phyloP scores from a whole-genome alignment of 148 eudicot species.

The Diospyros lotus region DNA sequence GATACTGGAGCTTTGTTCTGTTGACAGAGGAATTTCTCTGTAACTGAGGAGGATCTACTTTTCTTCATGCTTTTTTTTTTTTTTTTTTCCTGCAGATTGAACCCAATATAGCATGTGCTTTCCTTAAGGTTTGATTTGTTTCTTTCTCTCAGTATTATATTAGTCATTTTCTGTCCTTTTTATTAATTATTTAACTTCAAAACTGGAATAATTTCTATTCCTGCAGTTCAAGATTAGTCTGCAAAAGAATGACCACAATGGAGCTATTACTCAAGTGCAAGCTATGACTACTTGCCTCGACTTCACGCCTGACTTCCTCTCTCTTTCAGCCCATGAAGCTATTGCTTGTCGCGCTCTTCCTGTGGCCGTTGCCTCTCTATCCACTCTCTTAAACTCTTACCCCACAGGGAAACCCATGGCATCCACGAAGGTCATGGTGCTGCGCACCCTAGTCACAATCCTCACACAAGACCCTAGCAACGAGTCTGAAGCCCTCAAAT shows the following conservation, averaged over 20 bases:
- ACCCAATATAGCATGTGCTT: slow-evolving; percentile 73
- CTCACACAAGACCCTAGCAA: slow-evolving; percentile 57
- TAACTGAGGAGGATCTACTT: background rate
- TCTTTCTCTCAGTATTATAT: background rate
- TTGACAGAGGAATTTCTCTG: background rate
- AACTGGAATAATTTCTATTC: slow-evolving; percentile 12
- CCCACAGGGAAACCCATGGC: slow-evolving; percentile 72
- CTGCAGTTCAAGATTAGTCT: slow-evolving; percentile 81
- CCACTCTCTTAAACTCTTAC: slow-evolving; percentile 71
- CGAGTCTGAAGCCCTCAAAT: slow-evolving; percentile 58
- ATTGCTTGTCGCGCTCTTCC: slow-evolving; percentile 69
- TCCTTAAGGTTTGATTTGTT: slow-evolving; percentile 64
- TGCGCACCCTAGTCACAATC: slow-evolving; percentile 62
- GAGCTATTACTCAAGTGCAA: slow-evolving; percentile 79
- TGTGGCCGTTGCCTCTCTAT: slow-evolving; percentile 77
- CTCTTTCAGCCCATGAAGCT: slow-evolving; percentile 91
- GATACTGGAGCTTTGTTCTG: slow-evolving; percentile 1
- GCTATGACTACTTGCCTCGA: slow-evolving; percentile 80
- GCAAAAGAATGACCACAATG: slow-evolving; percentile 65
- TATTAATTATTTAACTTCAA: background rate
- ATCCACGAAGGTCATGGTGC: slow-evolving; percentile 58
- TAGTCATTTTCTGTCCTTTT: background rate
- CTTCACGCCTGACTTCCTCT: slow-evolving; percentile 77
- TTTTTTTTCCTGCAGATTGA: slow-evolving; percentile 62
- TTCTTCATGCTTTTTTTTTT: slow-evolving; percentile 24